Evolutionary conservation across 2,329 filamentous ascomycete species (phyloP).

Genomic region (Fusarium sp.): DNA sequence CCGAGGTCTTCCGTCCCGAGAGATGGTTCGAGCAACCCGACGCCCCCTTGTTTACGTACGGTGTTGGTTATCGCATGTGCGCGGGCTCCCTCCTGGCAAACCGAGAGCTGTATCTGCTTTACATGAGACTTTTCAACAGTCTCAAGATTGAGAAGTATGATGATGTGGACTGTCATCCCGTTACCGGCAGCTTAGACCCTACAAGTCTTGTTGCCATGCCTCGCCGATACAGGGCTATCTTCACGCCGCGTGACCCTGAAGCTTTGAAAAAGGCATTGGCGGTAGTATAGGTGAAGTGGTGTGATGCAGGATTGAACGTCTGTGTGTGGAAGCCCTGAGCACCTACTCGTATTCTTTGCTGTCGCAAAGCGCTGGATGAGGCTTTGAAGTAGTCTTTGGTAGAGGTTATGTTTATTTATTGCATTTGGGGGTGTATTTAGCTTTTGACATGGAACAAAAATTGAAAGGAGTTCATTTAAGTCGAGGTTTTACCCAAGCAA

Average conservation of each 20-base stretch:
- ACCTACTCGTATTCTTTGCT: too few relatives aligned
- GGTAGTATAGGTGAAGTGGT: not conserved
- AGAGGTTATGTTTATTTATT: too few relatives aligned
- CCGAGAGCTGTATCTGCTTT: slow-evolving; percentile 75
- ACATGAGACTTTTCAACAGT: slow-evolving; percentile 73
- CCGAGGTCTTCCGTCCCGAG: slow-evolving; percentile 70
- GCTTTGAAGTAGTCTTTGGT: too few relatives aligned
- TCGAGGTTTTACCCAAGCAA: too few relatives aligned
- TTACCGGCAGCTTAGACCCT: slow-evolving; percentile 72
- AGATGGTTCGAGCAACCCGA: slow-evolving; percentile 72
- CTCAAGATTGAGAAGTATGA: slow-evolving; percentile 71
- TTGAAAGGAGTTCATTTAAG: too few relatives aligned
- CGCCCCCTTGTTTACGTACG: slow-evolving; percentile 76
- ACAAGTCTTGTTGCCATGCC: slow-evolving; percentile 75
- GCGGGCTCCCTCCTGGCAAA: slow-evolving; percentile 71
- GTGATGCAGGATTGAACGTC: not conserved
- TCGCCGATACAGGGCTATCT: slow-evolving; percentile 69
- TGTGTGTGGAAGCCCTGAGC: too few relatives aligned
- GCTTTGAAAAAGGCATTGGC: slow-evolving; percentile 38
- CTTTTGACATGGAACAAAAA: too few relatives aligned
- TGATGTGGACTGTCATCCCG: slow-evolving; percentile 71
- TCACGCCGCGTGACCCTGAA: slow-evolving; percentile 64
- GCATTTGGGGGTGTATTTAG: too few relatives aligned
- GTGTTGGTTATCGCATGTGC: slow-evolving; percentile 78
- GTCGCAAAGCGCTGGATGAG: too few relatives aligned